Percentiles rank a stretch among this genome's conserved stretches.
These are phyloP conservation scores for Aureobasidium sp. DNA, from an alignment of 2,329 filamentous ascomycete genomes.

Conservation along the genomic window DNA sequence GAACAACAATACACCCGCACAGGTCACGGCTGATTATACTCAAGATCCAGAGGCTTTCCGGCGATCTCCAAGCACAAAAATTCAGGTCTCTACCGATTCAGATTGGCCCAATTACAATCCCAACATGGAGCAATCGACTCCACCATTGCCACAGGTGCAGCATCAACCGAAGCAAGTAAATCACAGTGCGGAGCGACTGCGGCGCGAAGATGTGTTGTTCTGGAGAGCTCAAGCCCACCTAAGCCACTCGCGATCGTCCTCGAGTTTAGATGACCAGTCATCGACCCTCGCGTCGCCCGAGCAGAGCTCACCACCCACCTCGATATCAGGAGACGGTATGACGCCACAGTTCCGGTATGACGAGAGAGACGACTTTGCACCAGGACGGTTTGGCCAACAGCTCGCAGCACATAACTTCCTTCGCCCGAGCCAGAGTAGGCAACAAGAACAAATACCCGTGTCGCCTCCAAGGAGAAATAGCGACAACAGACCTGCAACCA, in stretches of 20 bases:
- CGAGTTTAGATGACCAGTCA: conserved; percentile 1
- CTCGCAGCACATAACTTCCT: neutral
- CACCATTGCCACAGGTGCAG: neutral
- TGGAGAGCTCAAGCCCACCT: conserved; percentile 5
- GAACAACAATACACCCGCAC: neutral
- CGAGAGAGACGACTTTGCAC: too few relatives aligned
- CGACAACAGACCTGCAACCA: neutral
- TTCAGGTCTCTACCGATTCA: neutral
- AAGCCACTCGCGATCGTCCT: neutral
- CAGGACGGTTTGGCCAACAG: neutral
- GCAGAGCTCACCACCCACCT: neutral
- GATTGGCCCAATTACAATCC: neutral
- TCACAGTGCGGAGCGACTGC: neutral
- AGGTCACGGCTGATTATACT: too few relatives aligned
- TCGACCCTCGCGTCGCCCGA: neutral
- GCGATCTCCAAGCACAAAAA: neutral
- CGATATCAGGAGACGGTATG: neutral
- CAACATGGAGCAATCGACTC: neutral
- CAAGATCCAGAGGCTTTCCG: neutral
- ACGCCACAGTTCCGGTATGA: neutral
- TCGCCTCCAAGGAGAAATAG: neutral
- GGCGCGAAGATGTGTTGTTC: conserved; percentile 7
- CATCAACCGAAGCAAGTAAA: neutral
- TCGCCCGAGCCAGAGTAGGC: neutral
- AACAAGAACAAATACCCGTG: neutral